Conservation (phyloP, 495 filamentous ascomycete species). For the Sabuloglossum arenarium region DNA sequence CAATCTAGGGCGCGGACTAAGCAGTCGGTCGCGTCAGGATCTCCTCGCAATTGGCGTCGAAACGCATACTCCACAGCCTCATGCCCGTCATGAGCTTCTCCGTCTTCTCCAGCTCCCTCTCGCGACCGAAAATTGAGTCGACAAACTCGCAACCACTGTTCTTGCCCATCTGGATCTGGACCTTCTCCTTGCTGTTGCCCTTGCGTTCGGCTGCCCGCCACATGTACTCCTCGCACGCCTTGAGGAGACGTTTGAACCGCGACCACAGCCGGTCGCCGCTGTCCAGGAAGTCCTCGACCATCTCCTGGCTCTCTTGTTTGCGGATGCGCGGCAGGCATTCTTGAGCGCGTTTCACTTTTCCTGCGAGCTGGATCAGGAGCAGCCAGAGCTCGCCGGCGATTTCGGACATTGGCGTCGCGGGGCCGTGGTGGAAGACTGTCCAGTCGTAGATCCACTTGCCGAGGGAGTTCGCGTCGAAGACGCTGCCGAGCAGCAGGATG, state of each 20-base stretch:
- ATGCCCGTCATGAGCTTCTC: constrained; percentile 87
- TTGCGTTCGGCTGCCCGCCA: constrained; percentile 50
- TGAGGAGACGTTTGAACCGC: constrained; percentile 72
- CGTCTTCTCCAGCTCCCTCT: constrained; percentile 80
- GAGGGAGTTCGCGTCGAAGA: constrained; percentile 92
- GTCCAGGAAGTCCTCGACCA: constrained; percentile 80
- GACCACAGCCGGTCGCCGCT: constrained; percentile 73
- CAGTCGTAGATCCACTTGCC: constrained; percentile 99
- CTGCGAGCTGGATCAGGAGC: constrained; percentile 82
- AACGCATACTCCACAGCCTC: constrained; percentile 84
- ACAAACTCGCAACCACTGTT: constrained; percentile 92
- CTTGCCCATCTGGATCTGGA: constrained; percentile 60
- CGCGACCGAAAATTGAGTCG: constrained; percentile 85
- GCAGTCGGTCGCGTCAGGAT: background rate
- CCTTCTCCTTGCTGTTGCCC: constrained; percentile 33
- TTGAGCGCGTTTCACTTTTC: constrained; percentile 83
- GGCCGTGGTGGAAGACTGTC: constrained; percentile 84
- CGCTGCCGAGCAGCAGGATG: constrained; percentile 82
- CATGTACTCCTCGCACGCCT: constrained; percentile 86
- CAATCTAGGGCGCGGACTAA: background rate
- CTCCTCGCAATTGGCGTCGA: constrained; percentile 86
- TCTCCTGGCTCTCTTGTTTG: constrained; percentile 44
- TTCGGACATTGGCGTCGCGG: constrained; percentile 70
- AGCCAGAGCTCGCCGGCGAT: constrained; percentile 93
- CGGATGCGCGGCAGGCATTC: constrained; percentile 53